Evolutionary conservation across 139 green algal genomes (phyloP).

Genomic region (Zygnema circumcarinatum): DNA sequence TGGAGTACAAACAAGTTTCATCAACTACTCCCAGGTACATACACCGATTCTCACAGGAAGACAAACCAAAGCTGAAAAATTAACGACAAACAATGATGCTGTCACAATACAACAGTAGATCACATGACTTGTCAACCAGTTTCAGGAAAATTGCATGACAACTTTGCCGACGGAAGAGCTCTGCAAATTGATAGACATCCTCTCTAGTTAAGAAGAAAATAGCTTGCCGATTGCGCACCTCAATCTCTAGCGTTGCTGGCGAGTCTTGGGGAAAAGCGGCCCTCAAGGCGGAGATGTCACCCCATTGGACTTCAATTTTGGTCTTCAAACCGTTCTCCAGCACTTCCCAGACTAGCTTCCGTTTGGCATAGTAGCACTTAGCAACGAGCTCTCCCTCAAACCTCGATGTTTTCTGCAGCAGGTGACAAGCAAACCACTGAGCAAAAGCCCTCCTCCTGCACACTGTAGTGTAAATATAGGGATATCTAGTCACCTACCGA

Average conservation of each 20-base stretch:
- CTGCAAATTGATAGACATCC: no score
- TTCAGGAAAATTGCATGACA: no score
- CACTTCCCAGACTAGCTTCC: slow-evolving; percentile 66
- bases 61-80: no score
- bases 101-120: no score
- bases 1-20: background rate
- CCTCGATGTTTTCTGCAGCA: background rate
- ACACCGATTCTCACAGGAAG: no score
- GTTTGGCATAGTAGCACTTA: slow-evolving; percentile 67
- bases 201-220: no score
- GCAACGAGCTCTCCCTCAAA: slow-evolving; percentile 64
- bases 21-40: background rate
- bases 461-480: background rate
- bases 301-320: slow-evolving; percentile 64
- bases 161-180: no score
- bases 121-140: no score
- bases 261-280: slow-evolving; percentile 27
- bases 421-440: background rate
- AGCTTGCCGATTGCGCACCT: no score
- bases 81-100: no score
- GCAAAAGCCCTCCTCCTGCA: background rate
- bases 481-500: background rate
- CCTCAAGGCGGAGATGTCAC: slow-evolving; percentile 47
- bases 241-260: slow-evolving; percentile 42
- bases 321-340: slow-evolving; percentile 61